Conservation (phyloP, 805 yeast species). For the Jamesozyma lodderae region DNA sequence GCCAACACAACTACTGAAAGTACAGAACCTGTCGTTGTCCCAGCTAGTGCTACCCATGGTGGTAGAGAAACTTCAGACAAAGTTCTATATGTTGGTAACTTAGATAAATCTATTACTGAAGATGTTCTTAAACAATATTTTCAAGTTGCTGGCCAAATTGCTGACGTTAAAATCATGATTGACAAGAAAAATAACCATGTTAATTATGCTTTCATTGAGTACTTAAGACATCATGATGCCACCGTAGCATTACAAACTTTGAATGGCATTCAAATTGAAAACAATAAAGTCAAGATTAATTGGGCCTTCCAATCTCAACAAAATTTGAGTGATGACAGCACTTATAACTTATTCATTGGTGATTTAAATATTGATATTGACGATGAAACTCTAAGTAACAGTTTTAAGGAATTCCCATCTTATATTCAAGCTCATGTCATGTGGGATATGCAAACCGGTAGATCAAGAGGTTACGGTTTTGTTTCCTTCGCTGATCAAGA, state of each 20-base stretch:
- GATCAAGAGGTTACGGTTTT: constrained; percentile 88
- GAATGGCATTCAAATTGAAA: constrained; percentile 49
- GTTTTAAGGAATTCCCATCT: constrained; percentile 51
- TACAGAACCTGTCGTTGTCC: constrained; percentile 26
- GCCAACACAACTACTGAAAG: not conserved
- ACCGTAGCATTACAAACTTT: constrained; percentile 50
- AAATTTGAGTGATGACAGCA: constrained; percentile 44
- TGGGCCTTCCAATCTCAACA: constrained; percentile 83
- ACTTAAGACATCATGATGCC: constrained; percentile 48
- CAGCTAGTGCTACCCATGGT: constrained; percentile 70
- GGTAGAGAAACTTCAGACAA: constrained; percentile 72
- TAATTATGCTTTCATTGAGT: constrained; percentile 81
- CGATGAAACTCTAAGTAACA: constrained; percentile 55
- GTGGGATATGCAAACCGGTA: constrained; percentile 95
- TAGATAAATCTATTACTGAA: constrained; percentile 58
- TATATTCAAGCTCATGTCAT: constrained; percentile 80
- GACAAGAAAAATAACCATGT: constrained; percentile 68
- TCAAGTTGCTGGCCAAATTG: constrained; percentile 50
- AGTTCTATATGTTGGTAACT: constrained; percentile 68
- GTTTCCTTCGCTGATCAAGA: constrained; percentile 58
- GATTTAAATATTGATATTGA: constrained; percentile 76
- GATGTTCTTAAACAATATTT: constrained; percentile 54
- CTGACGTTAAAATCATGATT: constrained; percentile 57
- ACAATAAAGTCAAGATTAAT: constrained; percentile 52
- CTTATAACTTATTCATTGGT: constrained; percentile 74